Conservation (phyloP, 495 filamentous ascomycete species). For the Hypoxylon crocopeplum region DNA sequence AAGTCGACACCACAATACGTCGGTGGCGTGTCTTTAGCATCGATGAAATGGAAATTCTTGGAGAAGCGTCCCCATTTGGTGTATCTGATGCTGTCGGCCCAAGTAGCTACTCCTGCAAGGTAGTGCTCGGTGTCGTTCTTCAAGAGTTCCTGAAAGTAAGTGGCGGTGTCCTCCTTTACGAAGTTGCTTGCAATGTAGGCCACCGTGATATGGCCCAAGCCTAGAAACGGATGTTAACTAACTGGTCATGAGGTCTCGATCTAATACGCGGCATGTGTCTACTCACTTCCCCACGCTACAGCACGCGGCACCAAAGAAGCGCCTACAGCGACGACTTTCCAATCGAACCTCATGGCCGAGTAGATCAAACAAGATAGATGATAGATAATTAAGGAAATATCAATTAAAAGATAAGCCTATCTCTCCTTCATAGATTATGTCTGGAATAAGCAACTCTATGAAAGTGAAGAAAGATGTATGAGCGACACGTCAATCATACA, state of each 20-base stretch:
- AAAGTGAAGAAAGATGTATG: background rate
- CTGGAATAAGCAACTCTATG: background rate
- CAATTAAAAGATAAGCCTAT: no score
- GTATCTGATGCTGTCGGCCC: slow-evolving; percentile 69
- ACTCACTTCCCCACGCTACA: slow-evolving; percentile 49
- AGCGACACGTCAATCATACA: slow-evolving; percentile 1
- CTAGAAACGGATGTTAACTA: slow-evolving; percentile 35
- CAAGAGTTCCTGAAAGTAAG: slow-evolving; percentile 52
- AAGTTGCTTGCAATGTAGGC: slow-evolving; percentile 60
- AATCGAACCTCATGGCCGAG: slow-evolving; percentile 36
- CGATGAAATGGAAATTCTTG: slow-evolving; percentile 73
- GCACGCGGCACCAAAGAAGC: slow-evolving; percentile 40
- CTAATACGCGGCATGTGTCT: background rate
- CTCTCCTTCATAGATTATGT: background rate
- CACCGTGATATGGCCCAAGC: slow-evolving; percentile 67
- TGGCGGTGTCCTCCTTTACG: slow-evolving; percentile 46
- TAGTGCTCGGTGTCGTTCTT: slow-evolving; percentile 57
- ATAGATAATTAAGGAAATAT: no score
- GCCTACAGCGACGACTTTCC: slow-evolving; percentile 31
- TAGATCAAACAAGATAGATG: no score
- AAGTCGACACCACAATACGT: slow-evolving; percentile 64
- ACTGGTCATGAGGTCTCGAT: background rate
- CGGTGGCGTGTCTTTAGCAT: slow-evolving; percentile 70
- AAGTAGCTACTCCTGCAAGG: slow-evolving; percentile 66
- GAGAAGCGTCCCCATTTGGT: slow-evolving; percentile 63